phyloP scores from a whole-genome alignment of 345 rosid species.

The thale cress (Arabidopsis thaliana) region TAIR10.1 NC_003074.8:6025501-6026000 shows the following conservation, averaged over 20 bases:
- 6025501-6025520: slow-evolving; percentile 80
- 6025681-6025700: slow-evolving; percentile 62
- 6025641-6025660: slow-evolving; percentile 94
- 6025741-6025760: slow-evolving; percentile 86
- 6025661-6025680: slow-evolving; percentile 80
- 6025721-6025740: slow-evolving; percentile 96
- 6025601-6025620: slow-evolving; percentile 71
- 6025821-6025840: slow-evolving; percentile 58
- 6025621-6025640: slow-evolving; percentile 89
- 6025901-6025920: slow-evolving; percentile 54
- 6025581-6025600: slow-evolving; percentile 58
- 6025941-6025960: slow-evolving; percentile 74
- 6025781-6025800: slow-evolving; percentile 98
- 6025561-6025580: slow-evolving; percentile 73
- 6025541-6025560: slow-evolving; percentile 91
- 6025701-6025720: slow-evolving; percentile 71
- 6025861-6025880: slow-evolving; percentile 51
- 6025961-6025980: slow-evolving; percentile 58
- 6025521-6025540: slow-evolving; percentile 68
- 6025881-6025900: slow-evolving; percentile 63
- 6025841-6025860: slow-evolving; percentile 64
- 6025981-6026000: slow-evolving; percentile 60
- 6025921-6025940: slow-evolving; percentile 48
- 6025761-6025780: slow-evolving; percentile 84
- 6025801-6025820: slow-evolving; percentile 82